Evolutionary conservation across 768 basidiomycete genomes (phyloP), one percentile per base, ranked within the genome.

Genomic region (Lactarius deliciosus): DNA sequence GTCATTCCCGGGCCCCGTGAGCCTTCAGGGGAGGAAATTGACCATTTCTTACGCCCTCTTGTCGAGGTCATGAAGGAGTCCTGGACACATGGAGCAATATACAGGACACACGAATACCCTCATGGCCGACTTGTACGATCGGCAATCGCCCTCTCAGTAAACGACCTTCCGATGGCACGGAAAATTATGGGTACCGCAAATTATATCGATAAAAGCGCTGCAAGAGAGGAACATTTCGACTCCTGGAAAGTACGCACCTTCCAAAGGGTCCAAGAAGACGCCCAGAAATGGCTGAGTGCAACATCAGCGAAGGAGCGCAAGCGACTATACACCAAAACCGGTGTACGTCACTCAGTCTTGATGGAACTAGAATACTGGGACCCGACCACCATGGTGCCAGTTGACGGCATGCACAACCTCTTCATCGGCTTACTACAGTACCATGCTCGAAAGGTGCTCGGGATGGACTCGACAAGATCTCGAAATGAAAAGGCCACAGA

Each of bases 1-100:
- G 65, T 82, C 63, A 78, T 81, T 36, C 80, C 80, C 7, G 79
- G 81, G 1, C 81, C 81, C 0, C 65, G 72, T 2, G 74, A 78
- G 53, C 80, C 81, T 3, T 71, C 71, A 2, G 59, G 76, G 0
- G 50, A 73, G 0, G 66, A 76, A 40, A 69, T 81, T 9, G 80
- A 82, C 56, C 77, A 80, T 53, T 71, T 79, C 38, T 70, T 83
- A 6, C 28, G 50, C 0, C 79, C 76, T 1, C 73, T 82, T 9
- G 72, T 82, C 6, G 74, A 79, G 47, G 74, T 79, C 20, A 71
- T 82, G 2, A 60, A 76, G 5, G 28, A 55, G 0, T 70, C 78
- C n/a, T 83, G 79, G 79, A 9, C 72, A 20, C 22, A 63, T 18
- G 78, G 81, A 5, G 58, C 79, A 3, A 72, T 64, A 50, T 70